Base-by-base conservation (phyloP, 1,284 basidiomycete genomes). In the Cerrena zonata region DNA sequence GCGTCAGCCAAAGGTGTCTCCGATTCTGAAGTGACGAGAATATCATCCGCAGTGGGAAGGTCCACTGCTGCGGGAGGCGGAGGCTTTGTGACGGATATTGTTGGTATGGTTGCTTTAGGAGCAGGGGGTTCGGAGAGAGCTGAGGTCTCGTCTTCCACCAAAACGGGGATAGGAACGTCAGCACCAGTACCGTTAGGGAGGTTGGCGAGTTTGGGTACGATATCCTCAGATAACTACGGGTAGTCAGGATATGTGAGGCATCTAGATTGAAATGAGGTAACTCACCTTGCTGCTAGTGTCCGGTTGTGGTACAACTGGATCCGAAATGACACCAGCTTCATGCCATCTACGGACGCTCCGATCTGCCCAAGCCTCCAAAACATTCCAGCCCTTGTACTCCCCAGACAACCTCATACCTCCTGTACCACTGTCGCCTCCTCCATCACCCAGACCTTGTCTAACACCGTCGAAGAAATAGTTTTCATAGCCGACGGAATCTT, bases 321-420 rank as follows among this genome's bases (percentile, higher is more conserved):
- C 76, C 45, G 80, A 69, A 23, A 90, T 74, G 26, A 91, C 67
- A 3, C 91, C 91, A 25, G 82, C 74, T 59, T 87, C 82, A 53
- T 86, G 80, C 92, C 92, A 95, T 63, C 82, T 83, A 63, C 85
- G 78, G 46, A 91, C 74, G 66, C 90, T 92, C 58, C 78, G 77
- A 69, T 94, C 92, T 50, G 90, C 93, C 84, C 86, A 90, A 19
- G 91, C 92, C 66, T 95, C 92, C 53, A 94, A 70, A 13, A 92
- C 88, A 63, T 76, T 88, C 92, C 91, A 94, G 1, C 92, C 92
- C 64, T 80, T 79, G 65, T 94, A 94, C 65, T 91, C 84, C 25
- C 91, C 91, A 2, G 78, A 76, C 57, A 94, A 69, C 46, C 84
- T 76, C 61, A 93, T 65, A 2, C 82, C 84, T 21, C 80, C 82